A percentile compares a stretch with the other conserved stretches of the same genome.
Conservation (phyloP, 768 basidiomycete species). For the Lactifluus echinatus region DNA sequence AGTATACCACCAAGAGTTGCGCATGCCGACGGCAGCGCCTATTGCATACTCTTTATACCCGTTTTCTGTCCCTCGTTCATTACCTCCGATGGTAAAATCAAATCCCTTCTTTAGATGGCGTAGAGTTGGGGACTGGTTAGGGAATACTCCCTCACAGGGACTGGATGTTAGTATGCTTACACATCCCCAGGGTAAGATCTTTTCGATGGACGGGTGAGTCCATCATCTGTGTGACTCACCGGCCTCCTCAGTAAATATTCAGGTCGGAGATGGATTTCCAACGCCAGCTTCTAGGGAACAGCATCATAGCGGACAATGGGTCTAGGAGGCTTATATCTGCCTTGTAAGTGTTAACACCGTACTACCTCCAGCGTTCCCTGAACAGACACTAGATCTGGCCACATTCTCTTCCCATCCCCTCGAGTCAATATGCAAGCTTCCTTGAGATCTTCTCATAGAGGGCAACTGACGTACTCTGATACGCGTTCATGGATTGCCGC, state of each 20-base stretch:
- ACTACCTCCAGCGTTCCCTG: constrained; percentile 4
- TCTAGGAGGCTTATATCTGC: constrained; percentile 9
- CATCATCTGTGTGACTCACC: neutral
- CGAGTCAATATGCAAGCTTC: neutral
- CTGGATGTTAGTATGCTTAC: constrained; percentile 32
- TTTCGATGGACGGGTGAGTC: constrained; percentile 31
- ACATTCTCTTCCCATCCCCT: constrained; percentile 40
- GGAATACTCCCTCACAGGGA: constrained; percentile 29
- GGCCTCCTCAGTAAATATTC: neutral
- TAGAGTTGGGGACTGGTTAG: constrained; percentile 54
- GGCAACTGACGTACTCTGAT: constrained; percentile 33
- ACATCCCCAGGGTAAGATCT: constrained; percentile 28
- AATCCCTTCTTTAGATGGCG: constrained; percentile 49
- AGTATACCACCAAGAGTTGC: neutral
- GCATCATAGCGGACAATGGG: neutral
- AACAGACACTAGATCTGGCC: constrained; percentile 41
- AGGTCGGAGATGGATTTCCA: constrained; percentile 3
- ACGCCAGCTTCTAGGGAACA: neutral
- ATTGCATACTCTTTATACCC: constrained; percentile 57
- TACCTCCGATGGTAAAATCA: constrained; percentile 40
- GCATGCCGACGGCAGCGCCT: constrained; percentile 3
- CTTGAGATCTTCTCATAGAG: neutral
- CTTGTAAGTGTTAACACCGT: neutral
- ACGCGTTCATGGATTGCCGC: constrained; percentile 39
- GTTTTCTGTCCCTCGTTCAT: constrained; percentile 42